These are phyloP conservation scores for Mikania micrantha DNA, from an alignment of 129 eudicot genomes.

Conservation along the genomic window DNA sequence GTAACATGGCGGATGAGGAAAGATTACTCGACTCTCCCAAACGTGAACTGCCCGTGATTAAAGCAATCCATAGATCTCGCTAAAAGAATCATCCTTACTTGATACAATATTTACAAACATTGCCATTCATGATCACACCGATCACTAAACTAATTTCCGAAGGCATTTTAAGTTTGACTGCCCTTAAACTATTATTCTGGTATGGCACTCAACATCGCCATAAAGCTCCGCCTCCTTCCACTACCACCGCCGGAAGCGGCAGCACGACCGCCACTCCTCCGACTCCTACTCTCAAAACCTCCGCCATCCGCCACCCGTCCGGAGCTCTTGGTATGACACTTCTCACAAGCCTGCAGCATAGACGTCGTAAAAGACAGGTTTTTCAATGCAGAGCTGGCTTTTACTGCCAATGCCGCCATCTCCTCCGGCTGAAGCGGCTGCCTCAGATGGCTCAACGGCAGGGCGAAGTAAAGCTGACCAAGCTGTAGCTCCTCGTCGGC, in stretches of 20 bases:
- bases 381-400: conserved; percentile 83
- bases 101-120: conserved; percentile 33
- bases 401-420: conserved; percentile 97
- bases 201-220: conserved; percentile 58
- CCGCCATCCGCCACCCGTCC: conserved; percentile 45
- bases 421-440: conserved; percentile 73
- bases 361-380: conserved; percentile 19
- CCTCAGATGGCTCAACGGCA: conserved; percentile 52
- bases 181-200: conserved; percentile 40
- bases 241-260: conserved; percentile 21
- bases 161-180: too few relatives aligned
- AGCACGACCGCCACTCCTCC: conserved; percentile 26
- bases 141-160: too few relatives aligned
- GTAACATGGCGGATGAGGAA: neutral
- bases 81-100: conserved; percentile 20
- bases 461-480: conserved; percentile 75
- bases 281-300: conserved; percentile 6
- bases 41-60: conserved; percentile 29
- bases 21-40: conserved; percentile 26
- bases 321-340: conserved; percentile 19
- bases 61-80: conserved; percentile 31
- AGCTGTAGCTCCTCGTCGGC: conserved; percentile 62
- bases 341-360: conserved; percentile 14
- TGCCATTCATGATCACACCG: neutral
- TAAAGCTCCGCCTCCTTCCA: conserved; percentile 33